Evolutionary conservation across 192 early-diverging fungal species (phyloP).

Genomic region (Coemansia nantahalensis): DNA sequence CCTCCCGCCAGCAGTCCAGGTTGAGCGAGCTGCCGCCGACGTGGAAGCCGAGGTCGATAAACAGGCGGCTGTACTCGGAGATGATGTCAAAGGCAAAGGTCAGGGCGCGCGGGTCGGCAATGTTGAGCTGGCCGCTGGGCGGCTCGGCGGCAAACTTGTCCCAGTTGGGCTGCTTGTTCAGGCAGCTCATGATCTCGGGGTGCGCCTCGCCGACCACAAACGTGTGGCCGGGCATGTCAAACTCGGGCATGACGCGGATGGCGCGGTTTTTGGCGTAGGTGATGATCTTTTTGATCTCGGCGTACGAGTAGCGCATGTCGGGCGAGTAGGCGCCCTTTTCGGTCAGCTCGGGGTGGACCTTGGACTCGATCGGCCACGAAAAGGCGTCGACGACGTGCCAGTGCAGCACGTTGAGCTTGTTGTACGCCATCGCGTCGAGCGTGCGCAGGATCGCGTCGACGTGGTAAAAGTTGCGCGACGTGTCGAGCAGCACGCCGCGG

Average conservation of each 20-base stretch:
- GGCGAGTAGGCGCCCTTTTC: conserved; percentile 63
- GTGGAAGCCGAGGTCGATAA: conserved; percentile 71
- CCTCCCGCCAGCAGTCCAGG: conserved; percentile 64
- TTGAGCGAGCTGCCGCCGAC: conserved; percentile 71
- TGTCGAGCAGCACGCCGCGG: conserved; percentile 72
- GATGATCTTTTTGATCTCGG: conserved; percentile 68
- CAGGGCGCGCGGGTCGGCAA: conserved; percentile 63
- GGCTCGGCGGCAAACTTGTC: conserved; percentile 66
- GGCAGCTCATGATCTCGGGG: conserved; percentile 62
- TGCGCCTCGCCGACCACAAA: conserved; percentile 55
- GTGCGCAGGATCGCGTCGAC: conserved; percentile 59
- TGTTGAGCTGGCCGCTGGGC: conserved; percentile 80
- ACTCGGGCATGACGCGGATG: conserved; percentile 85
- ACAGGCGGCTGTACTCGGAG: conserved; percentile 62
- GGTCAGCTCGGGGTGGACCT: conserved; percentile 62
- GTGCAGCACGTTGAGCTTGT: conserved; percentile 79
- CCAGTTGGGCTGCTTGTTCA: conserved; percentile 60
- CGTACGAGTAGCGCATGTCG: conserved; percentile 66
- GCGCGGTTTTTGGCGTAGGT: conserved; percentile 71
- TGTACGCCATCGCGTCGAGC: conserved; percentile 65
- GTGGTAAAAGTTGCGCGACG: conserved; percentile 66
- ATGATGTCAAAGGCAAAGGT: conserved; percentile 64
- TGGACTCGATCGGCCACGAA: conserved; percentile 70
- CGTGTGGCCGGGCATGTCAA: conserved; percentile 83
- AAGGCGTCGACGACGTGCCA: conserved; percentile 71